phyloP scores from a whole-genome alignment of 306 rosid genomes.

The Cucurbita maxima region DNA sequence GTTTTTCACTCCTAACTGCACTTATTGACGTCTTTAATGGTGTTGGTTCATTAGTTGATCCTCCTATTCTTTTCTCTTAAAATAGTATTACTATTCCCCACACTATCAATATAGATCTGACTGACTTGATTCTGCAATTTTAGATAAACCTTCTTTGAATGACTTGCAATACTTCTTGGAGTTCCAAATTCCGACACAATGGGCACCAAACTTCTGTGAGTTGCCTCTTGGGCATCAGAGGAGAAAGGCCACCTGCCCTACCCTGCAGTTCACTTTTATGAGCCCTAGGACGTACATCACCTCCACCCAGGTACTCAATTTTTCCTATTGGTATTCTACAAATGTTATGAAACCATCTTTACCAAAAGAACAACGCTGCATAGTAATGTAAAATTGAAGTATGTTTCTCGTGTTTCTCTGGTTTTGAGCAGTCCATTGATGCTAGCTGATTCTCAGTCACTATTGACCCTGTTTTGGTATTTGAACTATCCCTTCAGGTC shows the following conservation, averaged over 20 bases:
- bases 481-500: slow-evolving; percentile 32
- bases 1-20: neutral
- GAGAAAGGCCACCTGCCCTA: slow-evolving; percentile 42
- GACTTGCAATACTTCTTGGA: slow-evolving; percentile 86
- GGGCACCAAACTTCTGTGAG: slow-evolving; percentile 96
- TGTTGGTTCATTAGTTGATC: neutral
- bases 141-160: slow-evolving; percentile 75
- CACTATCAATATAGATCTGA: neutral
- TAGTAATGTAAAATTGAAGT: neutral
- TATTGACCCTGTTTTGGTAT: neutral
- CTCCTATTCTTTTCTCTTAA: neutral
- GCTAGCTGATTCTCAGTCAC: neutral
- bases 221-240: slow-evolving; percentile 77
- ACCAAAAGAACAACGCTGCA: neutral
- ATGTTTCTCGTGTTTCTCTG: neutral
- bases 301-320: slow-evolving; percentile 47
- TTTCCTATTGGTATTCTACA: neutral
- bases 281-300: slow-evolving; percentile 52
- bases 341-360: neutral
- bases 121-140: neutral
- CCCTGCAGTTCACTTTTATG: slow-evolving; percentile 65
- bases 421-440: neutral
- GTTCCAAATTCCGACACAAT: slow-evolving; percentile 95
- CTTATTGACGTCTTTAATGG: neutral
- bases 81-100: neutral